Evolutionary conservation across 2,329 filamentous ascomycete species (phyloP).

Genomic region (Sporothrix variecibatus): DNA sequence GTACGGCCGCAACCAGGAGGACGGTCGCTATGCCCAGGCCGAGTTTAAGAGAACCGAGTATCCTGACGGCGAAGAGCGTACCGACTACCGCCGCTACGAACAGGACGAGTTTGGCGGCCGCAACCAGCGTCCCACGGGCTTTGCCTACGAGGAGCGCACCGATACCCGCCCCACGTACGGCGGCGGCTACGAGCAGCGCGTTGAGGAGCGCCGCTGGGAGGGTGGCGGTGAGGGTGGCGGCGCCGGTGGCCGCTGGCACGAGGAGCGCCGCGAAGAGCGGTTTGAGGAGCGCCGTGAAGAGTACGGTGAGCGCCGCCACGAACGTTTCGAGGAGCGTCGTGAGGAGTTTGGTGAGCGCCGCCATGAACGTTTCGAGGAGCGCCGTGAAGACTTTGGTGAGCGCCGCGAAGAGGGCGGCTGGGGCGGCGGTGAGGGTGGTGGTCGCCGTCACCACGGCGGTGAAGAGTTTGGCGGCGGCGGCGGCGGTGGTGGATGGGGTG

Average conservation of each 20-base stretch:
- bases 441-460: conserved; percentile 6
- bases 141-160: conserved; percentile 59
- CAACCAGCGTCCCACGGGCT: conserved; percentile 46
- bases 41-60: conserved; percentile 61
- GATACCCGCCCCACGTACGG: conserved; percentile 55
- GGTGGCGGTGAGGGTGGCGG: conserved; percentile 34
- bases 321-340: conserved; percentile 24
- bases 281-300: conserved; percentile 25
- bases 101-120: conserved; percentile 44
- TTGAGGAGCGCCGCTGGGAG: conserved; percentile 51
- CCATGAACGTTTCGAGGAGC: conserved; percentile 20
- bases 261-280: conserved; percentile 32
- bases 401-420: background rate
- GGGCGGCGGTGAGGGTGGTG: conserved; percentile 30
- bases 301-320: conserved; percentile 8
- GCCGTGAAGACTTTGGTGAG: conserved; percentile 31
- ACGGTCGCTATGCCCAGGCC: conserved; percentile 61
- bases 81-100: conserved; percentile 64
- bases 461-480: conserved; percentile 28
- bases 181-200: conserved; percentile 59
- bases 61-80: conserved; percentile 56
- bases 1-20: conserved; percentile 54
- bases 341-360: conserved; percentile 34
- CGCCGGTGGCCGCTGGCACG: conserved; percentile 26
- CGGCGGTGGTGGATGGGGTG: conserved; percentile 26